phyloP scores from a whole-genome alignment of 2,329 filamentous ascomycete genomes.

The Aspergillus sp. region DNA sequence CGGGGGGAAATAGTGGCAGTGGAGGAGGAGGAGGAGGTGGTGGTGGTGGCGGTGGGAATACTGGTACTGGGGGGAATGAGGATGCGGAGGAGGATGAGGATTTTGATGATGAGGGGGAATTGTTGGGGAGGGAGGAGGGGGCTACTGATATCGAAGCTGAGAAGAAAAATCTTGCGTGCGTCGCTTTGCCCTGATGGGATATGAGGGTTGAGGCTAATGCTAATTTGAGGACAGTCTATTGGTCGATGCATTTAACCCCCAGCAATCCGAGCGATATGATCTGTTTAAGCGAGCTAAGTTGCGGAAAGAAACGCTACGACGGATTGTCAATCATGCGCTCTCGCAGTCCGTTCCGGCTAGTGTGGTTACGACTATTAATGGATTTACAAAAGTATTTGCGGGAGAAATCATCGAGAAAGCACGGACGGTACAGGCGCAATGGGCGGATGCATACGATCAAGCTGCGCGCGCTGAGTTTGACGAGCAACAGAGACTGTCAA shows the following conservation, averaged over 20 bases:
- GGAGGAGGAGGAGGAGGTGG: slow-evolving; percentile 13
- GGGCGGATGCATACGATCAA: slow-evolving; percentile 45
- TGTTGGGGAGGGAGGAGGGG: slow-evolving; percentile 39
- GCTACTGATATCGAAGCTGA: slow-evolving; percentile 45
- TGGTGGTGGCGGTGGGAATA: slow-evolving; percentile 25
- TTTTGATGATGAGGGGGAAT: slow-evolving; percentile 41
- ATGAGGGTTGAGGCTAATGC: background rate
- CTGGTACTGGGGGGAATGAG: slow-evolving; percentile 33
- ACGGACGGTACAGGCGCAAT: slow-evolving; percentile 53
- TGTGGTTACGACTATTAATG: slow-evolving; percentile 58
- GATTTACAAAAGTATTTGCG: slow-evolving; percentile 61
- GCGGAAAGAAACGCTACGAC: slow-evolving; percentile 44
- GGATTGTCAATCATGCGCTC: slow-evolving; percentile 60
- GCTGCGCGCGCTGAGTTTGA: slow-evolving; percentile 50
- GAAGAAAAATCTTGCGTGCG: slow-evolving; percentile 46
- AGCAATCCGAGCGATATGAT: slow-evolving; percentile 45
- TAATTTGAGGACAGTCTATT: slow-evolving; percentile 27
- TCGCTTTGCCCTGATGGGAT: slow-evolving; percentile 10
- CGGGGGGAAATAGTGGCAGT: no score
- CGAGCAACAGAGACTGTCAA: slow-evolving; percentile 51
- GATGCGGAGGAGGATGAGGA: slow-evolving; percentile 48
- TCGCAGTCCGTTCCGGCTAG: slow-evolving; percentile 60
- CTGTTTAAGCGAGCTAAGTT: slow-evolving; percentile 45
- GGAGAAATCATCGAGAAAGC: slow-evolving; percentile 61
- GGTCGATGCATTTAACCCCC: slow-evolving; percentile 41